Percentiles rank a stretch among this genome's conserved stretches.
Evolutionary conservation across 108 stramenopile species (phyloP).

Genomic region (Chaetoceros tenuissimus): DNA sequence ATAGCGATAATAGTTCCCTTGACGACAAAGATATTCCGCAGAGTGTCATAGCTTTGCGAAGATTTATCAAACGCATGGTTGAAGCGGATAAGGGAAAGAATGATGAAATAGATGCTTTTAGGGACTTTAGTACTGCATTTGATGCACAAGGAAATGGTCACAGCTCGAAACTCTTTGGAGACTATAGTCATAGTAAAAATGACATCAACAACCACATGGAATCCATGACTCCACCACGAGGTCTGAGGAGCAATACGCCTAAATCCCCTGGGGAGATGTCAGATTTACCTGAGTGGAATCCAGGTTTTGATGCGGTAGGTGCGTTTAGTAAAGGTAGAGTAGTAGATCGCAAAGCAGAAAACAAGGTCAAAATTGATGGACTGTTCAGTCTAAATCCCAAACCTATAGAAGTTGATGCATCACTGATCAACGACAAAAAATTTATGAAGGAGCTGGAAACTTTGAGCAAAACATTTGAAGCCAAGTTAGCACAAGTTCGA

Average conservation of each 20-base stretch:
- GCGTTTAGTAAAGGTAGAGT: background rate
- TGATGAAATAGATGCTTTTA: background rate
- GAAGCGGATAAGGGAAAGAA: background rate
- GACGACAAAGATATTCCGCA: background rate
- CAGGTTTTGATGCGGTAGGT: conserved; percentile 13
- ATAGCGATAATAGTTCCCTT: background rate
- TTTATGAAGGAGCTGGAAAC: conserved; percentile 59
- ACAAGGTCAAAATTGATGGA: background rate
- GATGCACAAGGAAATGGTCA: background rate
- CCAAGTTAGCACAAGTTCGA: conserved; percentile 49
- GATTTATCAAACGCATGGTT: background rate
- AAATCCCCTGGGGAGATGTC: conserved; percentile 6
- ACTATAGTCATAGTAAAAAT: background rate
- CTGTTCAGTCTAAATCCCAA: conserved; percentile 16
- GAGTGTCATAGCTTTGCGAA: background rate
- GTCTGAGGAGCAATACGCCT: conserved; percentile 12
- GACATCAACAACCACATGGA: conserved; percentile 9
- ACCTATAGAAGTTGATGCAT: conserved; percentile 49
- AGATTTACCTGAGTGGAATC: conserved; percentile 4
- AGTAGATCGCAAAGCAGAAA: background rate
- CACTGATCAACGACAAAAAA: conserved; percentile 40
- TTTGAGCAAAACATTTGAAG: conserved; percentile 60
- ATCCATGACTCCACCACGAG: background rate
- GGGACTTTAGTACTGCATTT: background rate
- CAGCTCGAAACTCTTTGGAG: background rate